These are phyloP conservation scores for Kodamaea arcana DNA, from an alignment of 1,139 yeast genomes.

Conservation along the genomic window DNA sequence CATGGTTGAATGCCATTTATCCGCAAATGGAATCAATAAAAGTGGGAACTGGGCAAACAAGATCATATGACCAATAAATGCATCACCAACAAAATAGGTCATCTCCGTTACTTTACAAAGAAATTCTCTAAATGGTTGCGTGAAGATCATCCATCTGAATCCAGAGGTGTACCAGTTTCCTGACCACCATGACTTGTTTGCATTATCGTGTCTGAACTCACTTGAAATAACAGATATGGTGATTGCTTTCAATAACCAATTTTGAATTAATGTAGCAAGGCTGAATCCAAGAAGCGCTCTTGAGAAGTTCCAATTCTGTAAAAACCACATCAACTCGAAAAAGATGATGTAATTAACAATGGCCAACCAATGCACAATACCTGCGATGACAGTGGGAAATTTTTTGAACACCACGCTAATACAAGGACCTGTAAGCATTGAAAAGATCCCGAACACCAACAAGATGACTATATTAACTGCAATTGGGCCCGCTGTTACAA, in stretches of 20 bases:
- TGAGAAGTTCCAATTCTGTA: constrained; percentile 51
- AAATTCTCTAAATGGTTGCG: constrained; percentile 54
- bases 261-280: constrained; percentile 38
- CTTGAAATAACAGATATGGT: constrained; percentile 41
- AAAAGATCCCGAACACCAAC: constrained; percentile 34
- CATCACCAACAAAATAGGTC: constrained; percentile 52
- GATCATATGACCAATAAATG: constrained; percentile 49
- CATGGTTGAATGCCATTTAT: constrained; percentile 74
- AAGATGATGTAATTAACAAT: constrained; percentile 39
- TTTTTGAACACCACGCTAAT: constrained; percentile 28
- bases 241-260: constrained; percentile 37
- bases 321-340: constrained; percentile 48
- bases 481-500: constrained; percentile 49
- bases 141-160: constrained; percentile 45
- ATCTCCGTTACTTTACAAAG: constrained; percentile 52
- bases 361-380: constrained; percentile 40
- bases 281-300: constrained; percentile 47
- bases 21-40: constrained; percentile 53
- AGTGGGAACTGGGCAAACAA: constrained; percentile 50
- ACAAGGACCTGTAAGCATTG: constrained; percentile 46
- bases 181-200: constrained; percentile 65
- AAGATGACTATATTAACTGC: constrained; percentile 37
- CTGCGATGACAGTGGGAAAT: constrained; percentile 45
- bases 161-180: constrained; percentile 59
- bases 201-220: constrained; percentile 47